Evolutionary conservation across 176 grass and related monocot genomes (phyloP), one percentile per base, ranked within the genome.

Genomic region (Cenchrus fungigraminus): DNA sequence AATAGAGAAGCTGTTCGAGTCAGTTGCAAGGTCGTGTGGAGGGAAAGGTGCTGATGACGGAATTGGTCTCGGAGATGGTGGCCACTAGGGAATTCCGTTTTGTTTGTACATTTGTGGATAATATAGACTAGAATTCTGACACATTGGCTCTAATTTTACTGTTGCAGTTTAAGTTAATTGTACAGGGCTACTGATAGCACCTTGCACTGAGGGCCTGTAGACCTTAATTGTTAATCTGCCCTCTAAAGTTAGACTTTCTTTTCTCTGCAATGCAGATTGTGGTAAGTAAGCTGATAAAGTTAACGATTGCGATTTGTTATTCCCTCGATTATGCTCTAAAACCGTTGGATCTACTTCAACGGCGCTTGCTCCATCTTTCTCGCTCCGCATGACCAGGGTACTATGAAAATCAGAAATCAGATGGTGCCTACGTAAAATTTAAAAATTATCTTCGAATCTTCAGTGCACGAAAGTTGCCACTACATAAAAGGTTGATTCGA

Each of bases 1-100:
- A 88, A 98, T 98, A 65, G 93, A 98, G 54, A 95, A 90, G 57
- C 83, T 98, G 43, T 94, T 98, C 19, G 88, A 98, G 81, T 95
- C 96, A 14, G 96, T 98, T 50, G 92, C 96, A 51, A 95, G 91
- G 55, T 94, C 96, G 20, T 94, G 93, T 63, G 87, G 91, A 32
- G 93, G 89, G 8, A 98, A 98, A 87, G 83, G 81, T 65, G 55
- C 86, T 0, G 93, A 95, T n/a, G 93, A 98, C 17, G 91, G 79
- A 79, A 64, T 72, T 56, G 79, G 80, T 76, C 86, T 92, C 9
- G 57, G 78, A 9, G 93, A 95, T 86, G 91, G 86, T 70, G 84
- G 79, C 71, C 96, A 92, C 54, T 95, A 87, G 88, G 61, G 31
- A 42, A 8, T 2, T 68, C 50, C 6, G 37, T 44, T 61, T 44